phyloP scores from a whole-genome alignment of 2,329 filamentous ascomycete genomes.

The Grosmannia clavigera region DNA sequence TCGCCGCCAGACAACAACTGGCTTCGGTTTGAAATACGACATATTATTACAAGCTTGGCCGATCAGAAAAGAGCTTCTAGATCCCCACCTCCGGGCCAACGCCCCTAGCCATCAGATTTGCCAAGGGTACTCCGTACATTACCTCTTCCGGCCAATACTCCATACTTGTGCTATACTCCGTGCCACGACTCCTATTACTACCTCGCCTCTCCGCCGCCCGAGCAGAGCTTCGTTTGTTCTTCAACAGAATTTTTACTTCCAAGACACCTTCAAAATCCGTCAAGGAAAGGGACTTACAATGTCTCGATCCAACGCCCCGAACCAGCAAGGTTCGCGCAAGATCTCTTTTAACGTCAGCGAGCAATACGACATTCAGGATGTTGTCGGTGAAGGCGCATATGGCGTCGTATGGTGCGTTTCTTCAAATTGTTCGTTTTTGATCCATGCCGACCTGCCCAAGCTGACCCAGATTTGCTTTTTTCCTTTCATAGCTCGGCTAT shows the following conservation, averaged over 20 bases:
- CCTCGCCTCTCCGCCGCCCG: background rate
- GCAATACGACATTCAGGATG: conserved; percentile 99
- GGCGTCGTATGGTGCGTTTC: conserved; percentile 84
- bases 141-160: background rate
- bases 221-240: background rate
- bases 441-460: background rate
- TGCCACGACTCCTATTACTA: background rate
- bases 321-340: conserved; percentile 62
- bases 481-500: conserved; percentile 62
- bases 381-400: conserved; percentile 96
- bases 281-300: conserved; percentile 22
- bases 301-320: conserved; percentile 46
- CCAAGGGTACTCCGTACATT: background rate
- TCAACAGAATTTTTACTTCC: background rate
- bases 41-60: background rate
- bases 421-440: background rate
- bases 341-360: conserved; percentile 99
- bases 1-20: background rate
- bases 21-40: background rate
- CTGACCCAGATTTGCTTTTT: background rate
- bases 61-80: background rate
- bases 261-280: background rate
- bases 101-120: background rate
- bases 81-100: background rate
- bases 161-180: background rate